Evolutionary conservation across 2,329 filamentous ascomycete genomes (phyloP).

Genomic region (Botrytis fabae): DNA sequence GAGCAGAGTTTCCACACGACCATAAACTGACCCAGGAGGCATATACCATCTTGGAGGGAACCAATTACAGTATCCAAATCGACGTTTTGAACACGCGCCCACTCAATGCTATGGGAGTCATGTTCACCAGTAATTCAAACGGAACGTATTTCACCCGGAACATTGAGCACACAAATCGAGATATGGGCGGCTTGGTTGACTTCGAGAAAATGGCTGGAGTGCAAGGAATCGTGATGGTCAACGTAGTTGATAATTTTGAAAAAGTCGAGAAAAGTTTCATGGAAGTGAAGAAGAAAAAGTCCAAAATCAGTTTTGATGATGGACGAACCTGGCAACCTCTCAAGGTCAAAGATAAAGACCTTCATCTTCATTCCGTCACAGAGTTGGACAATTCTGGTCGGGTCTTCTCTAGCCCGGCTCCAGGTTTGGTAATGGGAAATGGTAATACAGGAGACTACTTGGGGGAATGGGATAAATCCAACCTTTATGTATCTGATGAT

Average conservation of each 20-base stretch:
- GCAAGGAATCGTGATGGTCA: constrained; percentile 89
- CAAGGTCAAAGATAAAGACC: constrained; percentile 60
- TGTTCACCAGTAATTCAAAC: constrained; percentile 97
- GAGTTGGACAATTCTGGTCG: constrained; percentile 78
- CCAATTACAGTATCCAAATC: constrained; percentile 96
- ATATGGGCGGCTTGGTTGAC: constrained; percentile 74
- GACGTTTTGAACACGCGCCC: constrained; percentile 76
- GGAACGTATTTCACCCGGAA: constrained; percentile 95
- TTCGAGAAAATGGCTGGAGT: constrained; percentile 93
- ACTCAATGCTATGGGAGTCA: constrained; percentile 73
- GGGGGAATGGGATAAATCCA: constrained; percentile 68
- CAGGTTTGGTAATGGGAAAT: constrained; percentile 89
- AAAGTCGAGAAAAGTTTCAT: constrained; percentile 59
- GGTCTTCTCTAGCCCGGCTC: constrained; percentile 90
- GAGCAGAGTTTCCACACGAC: constrained; percentile 81
- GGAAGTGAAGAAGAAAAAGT: constrained; percentile 67
- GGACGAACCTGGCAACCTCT: constrained; percentile 80
- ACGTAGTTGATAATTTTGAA: constrained; percentile 83
- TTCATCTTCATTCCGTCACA: constrained; percentile 93
- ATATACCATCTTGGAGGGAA: constrained; percentile 93
- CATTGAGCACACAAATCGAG: constrained; percentile 88
- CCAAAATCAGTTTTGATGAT: constrained; percentile 92
- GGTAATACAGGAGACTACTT: constrained; percentile 83
- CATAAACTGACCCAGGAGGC: constrained; percentile 80
- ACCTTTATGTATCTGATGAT: constrained; percentile 87